Evolutionary conservation across 257 asterid species (phyloP), one percentile per base, ranked within the genome.

Genomic region (Galeopsis tetrahit): DNA sequence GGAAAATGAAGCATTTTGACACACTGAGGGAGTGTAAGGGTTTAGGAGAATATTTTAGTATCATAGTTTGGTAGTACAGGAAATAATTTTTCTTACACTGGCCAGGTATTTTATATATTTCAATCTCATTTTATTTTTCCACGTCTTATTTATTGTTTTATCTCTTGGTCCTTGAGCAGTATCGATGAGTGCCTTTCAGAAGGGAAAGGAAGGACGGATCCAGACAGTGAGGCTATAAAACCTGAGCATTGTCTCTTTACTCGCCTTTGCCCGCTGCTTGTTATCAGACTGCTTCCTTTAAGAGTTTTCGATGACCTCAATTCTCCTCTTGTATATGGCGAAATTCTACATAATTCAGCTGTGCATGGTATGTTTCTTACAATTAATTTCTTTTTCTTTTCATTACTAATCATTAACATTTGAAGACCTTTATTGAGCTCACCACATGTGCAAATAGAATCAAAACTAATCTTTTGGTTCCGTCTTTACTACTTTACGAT

Each of bases 231-330:
- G 65, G 71, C 78, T 63, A 70, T 75, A 77, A 74, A 82, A 42
- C 62, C 44, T 60, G 83, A 86, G 74, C 64, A 76, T 57, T 72
- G 82, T 66, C 84, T 93, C 55, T 93, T 90, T 78, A 80, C 76
- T 75, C 90, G 81, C 72, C 95, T 93, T 70, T 89, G 96, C 82
- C 98, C 97, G n/a, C 85, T 93, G 82, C 93, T 93, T 63, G 72
- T 93, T 33, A 88, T 93, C 82, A 86, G 88, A 81, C 83, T 93
- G 74, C 98, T 93, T 74, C 98, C 98, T 11, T 74, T 89, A 68
- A 86, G 85, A 75, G 92, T 89, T 76, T 93, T 93, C 74, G 92
- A 87, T 67, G 81, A 93, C 80, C 83, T 90, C 64, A 72, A 66
- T 68, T 85, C 96, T 75, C 68, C 84, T 70, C 73, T 85, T 13